phyloP scores from a whole-genome alignment of 2,329 filamentous ascomycete genomes.

The Penicillium sp. region DNA sequence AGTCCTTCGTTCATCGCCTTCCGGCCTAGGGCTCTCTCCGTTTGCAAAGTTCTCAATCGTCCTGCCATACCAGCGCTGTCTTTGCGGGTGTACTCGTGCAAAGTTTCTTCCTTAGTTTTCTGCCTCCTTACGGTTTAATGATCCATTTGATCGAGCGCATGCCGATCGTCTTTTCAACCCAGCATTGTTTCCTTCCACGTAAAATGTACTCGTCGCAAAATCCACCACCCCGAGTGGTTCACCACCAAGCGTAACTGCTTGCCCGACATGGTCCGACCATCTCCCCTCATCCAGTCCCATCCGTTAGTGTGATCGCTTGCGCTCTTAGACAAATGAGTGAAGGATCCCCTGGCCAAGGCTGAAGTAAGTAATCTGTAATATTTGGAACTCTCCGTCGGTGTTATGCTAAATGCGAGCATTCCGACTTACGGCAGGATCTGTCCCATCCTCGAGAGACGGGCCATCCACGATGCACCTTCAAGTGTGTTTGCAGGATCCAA shows the following conservation, averaged over 20 bases:
- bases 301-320: no score
- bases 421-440: no score
- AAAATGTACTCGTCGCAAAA: background rate
- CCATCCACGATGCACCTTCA: no score
- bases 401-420: no score
- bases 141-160: slow-evolving; percentile 1
- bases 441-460: no score
- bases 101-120: background rate
- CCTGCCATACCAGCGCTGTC: slow-evolving; percentile 1
- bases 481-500: no score
- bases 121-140: background rate
- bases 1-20: background rate
- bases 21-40: background rate
- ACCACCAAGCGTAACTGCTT: background rate
- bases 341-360: no score
- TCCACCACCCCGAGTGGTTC: background rate
- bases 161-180: background rate
- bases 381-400: no score
- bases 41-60: background rate
- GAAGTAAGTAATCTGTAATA: no score
- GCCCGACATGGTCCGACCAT: no score
- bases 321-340: no score
- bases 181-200: background rate
- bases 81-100: background rate
- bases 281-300: no score